A percentile compares a stretch with the other conserved stretches of the same genome.
phyloP scores from a whole-genome alignment of 108 stramenopile species.

The Aurantiochytrium sp. region DNA sequence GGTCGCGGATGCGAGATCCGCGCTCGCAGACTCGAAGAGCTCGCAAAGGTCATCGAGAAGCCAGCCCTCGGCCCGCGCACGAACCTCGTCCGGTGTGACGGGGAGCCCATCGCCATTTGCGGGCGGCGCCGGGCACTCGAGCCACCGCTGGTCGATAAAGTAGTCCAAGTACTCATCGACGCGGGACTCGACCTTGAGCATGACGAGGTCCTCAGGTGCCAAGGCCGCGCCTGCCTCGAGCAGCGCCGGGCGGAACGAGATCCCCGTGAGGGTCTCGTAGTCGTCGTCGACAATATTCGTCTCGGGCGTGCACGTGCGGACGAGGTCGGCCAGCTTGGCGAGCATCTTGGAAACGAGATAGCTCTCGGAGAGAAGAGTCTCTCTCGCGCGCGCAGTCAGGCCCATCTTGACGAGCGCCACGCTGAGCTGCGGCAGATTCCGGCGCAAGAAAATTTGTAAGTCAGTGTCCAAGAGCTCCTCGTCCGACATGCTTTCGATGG shows the following conservation, averaged over 20 bases:
- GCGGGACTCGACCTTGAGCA: not conserved
- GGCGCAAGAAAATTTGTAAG: not conserved
- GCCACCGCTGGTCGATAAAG: slow-evolving; percentile 5
- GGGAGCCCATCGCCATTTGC: not conserved
- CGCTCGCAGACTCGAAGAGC: not conserved
- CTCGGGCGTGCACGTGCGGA: not conserved
- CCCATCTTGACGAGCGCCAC: not conserved
- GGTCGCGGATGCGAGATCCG: no score
- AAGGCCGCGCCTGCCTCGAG: not conserved
- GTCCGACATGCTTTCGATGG: not conserved
- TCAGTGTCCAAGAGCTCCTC: not conserved
- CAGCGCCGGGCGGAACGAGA: not conserved
- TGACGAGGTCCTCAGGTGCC: not conserved
- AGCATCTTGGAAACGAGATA: not conserved
- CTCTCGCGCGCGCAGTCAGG: not conserved
- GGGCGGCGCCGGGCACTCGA: not conserved
- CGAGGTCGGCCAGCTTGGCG: not conserved
- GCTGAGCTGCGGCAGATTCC: not conserved
- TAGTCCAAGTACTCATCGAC: slow-evolving; percentile 7
- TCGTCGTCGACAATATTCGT: not conserved
- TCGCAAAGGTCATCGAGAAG: not conserved
- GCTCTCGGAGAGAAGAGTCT: not conserved
- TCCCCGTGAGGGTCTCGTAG: not conserved
- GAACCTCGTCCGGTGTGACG: not conserved
- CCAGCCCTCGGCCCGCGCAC: not conserved